Percentiles rank a stretch among this genome's conserved stretches.
phyloP scores from a whole-genome alignment of 2,329 filamentous ascomycete genomes.

The Hymenoscyphus fructigenus region DNA sequence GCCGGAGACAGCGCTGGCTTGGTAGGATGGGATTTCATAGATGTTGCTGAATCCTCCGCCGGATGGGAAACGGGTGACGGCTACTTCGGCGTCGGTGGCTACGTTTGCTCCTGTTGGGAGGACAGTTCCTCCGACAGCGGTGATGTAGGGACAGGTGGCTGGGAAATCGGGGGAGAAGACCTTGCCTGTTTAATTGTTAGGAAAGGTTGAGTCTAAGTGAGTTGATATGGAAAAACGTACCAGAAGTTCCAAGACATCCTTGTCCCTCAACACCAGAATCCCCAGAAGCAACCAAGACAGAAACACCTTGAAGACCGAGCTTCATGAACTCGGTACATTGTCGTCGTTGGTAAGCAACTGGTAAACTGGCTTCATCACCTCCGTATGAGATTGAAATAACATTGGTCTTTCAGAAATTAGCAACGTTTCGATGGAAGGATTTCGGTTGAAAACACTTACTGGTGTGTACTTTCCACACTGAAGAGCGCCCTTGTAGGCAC shows the following conservation, averaged over 20 bases:
- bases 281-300: conserved; percentile 60
- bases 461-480: conserved; percentile 39
- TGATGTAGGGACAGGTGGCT: conserved; percentile 67
- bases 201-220: not conserved
- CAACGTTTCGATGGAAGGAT: no score
- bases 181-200: conserved; percentile 13
- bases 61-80: conserved; percentile 42
- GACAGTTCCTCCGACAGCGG: conserved; percentile 61
- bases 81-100: conserved; percentile 41
- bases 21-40: conserved; percentile 26
- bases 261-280: conserved; percentile 46
- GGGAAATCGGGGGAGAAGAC: conserved; percentile 55
- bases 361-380: conserved; percentile 64
- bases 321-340: conserved; percentile 64
- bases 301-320: conserved; percentile 63
- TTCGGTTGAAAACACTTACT: conserved; percentile 11
- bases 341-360: conserved; percentile 56
- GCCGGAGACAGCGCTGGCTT: conserved; percentile 22
- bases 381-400: conserved; percentile 59
- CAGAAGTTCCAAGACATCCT: conserved; percentile 22
- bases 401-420: conserved; percentile 40
- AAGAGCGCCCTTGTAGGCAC: conserved; percentile 24
- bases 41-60: conserved; percentile 50
- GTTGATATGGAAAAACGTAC: not conserved
- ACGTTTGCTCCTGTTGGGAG: conserved; percentile 37